Evolutionary conservation across 164 flowering plant genomes (phyloP).

Genomic region (Chimonanthus praecox): DNA sequence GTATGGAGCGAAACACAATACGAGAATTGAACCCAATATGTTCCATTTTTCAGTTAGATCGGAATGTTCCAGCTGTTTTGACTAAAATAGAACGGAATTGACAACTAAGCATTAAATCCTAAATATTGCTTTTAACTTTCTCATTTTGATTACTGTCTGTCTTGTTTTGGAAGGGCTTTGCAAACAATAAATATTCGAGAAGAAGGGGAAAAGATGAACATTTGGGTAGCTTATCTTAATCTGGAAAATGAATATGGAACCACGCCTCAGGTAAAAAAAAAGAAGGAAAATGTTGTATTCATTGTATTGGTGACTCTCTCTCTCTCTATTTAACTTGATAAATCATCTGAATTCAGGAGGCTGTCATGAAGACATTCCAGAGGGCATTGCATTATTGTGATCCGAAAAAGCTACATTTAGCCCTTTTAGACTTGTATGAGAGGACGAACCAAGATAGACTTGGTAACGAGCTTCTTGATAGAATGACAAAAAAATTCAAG

Average conservation of each 20-base stretch:
- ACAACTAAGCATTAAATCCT: no score
- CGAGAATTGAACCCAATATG: no score
- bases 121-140: not conserved
- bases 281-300: not conserved
- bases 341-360: conserved; percentile 44
- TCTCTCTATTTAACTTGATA: not conserved
- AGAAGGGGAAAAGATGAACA: conserved; percentile 80
- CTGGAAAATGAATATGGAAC: conserved; percentile 82
- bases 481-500: conserved; percentile 79
- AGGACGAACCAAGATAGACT: conserved; percentile 59
- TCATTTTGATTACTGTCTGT: conserved; percentile 1
- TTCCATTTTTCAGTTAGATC: no score
- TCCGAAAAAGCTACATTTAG: conserved; percentile 67
- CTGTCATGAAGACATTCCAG: conserved; percentile 63
- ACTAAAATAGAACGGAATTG: no score
- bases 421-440: conserved; percentile 67
- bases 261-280: conserved; percentile 63
- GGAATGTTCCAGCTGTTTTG: no score
- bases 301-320: not conserved
- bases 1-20: no score
- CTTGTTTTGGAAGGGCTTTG: conserved; percentile 60
- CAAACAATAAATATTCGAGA: conserved; percentile 71
- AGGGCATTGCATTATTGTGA: conserved; percentile 86
- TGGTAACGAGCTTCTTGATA: conserved; percentile 68
- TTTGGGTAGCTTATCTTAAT: conserved; percentile 90